Percentiles rank a stretch among this genome's conserved stretches.
Evolutionary conservation across 495 filamentous ascomycete species (phyloP).

Genomic region (Lasiosphaeriaceae sp.): DNA sequence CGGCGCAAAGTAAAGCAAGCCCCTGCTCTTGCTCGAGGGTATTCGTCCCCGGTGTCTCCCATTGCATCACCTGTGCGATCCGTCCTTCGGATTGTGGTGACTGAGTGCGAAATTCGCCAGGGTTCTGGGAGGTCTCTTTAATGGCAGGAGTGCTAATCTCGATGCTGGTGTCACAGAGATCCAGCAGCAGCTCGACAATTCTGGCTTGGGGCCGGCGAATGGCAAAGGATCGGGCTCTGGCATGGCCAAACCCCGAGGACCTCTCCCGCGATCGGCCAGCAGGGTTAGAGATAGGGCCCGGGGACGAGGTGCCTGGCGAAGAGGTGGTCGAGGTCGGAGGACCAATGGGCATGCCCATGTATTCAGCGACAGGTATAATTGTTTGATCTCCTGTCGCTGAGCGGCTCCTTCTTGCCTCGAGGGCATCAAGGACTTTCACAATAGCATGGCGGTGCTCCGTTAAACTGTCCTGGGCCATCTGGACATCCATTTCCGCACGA

Average conservation of each 20-base stretch:
- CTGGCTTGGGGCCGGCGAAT: conserved; percentile 82
- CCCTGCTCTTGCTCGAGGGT: conserved; percentile 95
- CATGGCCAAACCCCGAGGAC: conserved; percentile 68
- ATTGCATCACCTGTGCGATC: conserved; percentile 88
- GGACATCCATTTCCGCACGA: conserved; percentile 93
- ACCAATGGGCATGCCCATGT: conserved; percentile 86
- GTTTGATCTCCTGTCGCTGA: conserved; percentile 57
- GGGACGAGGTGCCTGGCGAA: conserved; percentile 54
- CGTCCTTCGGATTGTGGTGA: conserved; percentile 93
- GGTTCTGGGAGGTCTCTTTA: conserved; percentile 68
- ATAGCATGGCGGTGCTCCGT: conserved; percentile 95
- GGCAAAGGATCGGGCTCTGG: conserved; percentile 74
- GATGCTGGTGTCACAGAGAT: conserved; percentile 91
- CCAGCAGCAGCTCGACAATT: conserved; percentile 89
- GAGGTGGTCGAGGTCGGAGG: conserved; percentile 62
- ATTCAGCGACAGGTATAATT: conserved; percentile 65
- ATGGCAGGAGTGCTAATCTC: conserved; percentile 92
- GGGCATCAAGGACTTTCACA: conserved; percentile 87
- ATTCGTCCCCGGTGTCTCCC: conserved; percentile 88
- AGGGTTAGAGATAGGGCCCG: conserved; percentile 62
- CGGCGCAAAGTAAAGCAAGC: conserved; percentile 76
- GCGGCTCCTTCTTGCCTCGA: conserved; percentile 76
- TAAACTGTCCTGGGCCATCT: conserved; percentile 86
- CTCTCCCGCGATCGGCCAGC: conserved; percentile 74
- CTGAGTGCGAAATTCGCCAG: conserved; percentile 76